Evolutionary conservation across 352 stramenopile species (phyloP).

Genomic region (Globisporangium abappressorium): DNA sequence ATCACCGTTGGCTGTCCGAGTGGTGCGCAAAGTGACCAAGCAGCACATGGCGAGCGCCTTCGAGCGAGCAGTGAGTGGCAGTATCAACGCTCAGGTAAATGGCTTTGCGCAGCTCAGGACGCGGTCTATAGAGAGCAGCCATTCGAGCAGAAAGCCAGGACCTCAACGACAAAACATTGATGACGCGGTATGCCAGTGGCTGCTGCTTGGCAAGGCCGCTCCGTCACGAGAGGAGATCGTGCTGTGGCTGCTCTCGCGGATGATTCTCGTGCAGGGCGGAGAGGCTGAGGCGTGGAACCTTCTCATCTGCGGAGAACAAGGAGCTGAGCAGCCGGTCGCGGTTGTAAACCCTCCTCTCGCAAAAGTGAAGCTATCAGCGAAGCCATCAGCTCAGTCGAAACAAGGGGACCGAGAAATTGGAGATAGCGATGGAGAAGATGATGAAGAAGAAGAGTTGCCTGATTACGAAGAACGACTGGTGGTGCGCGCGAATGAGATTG

Average conservation of each 20-base stretch:
- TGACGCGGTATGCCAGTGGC: slow-evolving; percentile 28
- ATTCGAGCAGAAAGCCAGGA: background rate
- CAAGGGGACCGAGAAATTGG: slow-evolving; percentile 1
- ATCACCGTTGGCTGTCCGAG: background rate
- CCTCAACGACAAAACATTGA: slow-evolving; percentile 11
- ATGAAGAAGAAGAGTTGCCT: slow-evolving; percentile 7
- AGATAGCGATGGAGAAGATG: background rate
- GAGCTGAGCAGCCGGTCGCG: background rate
- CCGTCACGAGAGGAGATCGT: slow-evolving; percentile 48
- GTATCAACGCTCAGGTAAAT: background rate
- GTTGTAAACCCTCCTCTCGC: background rate
- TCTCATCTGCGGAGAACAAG: slow-evolving; percentile 18
- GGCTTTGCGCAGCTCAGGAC: slow-evolving; percentile 13
- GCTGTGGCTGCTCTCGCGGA: slow-evolving; percentile 55
- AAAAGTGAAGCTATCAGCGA: background rate
- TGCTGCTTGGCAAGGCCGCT: slow-evolving; percentile 26
- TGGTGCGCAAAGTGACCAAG: slow-evolving; percentile 37
- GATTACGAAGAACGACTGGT: slow-evolving; percentile 1
- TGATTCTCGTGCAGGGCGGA: slow-evolving; percentile 25
- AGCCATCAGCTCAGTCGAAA: background rate
- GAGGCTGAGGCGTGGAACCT: slow-evolving; percentile 9
- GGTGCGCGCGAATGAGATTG: background rate
- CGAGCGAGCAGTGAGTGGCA: slow-evolving; percentile 27
- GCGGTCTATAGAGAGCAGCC: background rate
- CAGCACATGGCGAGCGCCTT: slow-evolving; percentile 44